phyloP scores from a whole-genome alignment of 2,329 filamentous ascomycete genomes.

The Pezicula radicicola region DNA sequence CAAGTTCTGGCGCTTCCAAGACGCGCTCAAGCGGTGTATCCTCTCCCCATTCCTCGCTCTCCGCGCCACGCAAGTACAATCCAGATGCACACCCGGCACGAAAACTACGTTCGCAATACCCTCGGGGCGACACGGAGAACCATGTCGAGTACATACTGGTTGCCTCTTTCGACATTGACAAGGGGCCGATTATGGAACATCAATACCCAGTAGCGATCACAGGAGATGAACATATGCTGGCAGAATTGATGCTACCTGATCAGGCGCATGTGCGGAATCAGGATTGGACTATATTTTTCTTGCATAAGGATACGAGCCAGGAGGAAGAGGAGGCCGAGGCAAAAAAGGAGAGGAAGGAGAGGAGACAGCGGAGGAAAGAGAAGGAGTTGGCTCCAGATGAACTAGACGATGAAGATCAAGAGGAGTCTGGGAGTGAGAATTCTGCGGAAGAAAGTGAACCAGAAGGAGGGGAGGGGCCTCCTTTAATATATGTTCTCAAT shows the following conservation, averaged over 20 bases:
- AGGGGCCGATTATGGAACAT: slow-evolving; percentile 96
- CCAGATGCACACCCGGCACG: slow-evolving; percentile 48
- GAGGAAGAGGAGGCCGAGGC: slow-evolving; percentile 76
- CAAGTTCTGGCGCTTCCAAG: slow-evolving; percentile 55
- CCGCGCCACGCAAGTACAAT: slow-evolving; percentile 47
- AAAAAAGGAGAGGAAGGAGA: slow-evolving; percentile 49
- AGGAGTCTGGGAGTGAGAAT: slow-evolving; percentile 47
- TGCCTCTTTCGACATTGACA: slow-evolving; percentile 94
- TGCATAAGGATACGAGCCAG: slow-evolving; percentile 89
- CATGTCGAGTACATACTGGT: slow-evolving; percentile 99
- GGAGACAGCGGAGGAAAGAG: slow-evolving; percentile 50
- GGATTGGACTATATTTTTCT: slow-evolving; percentile 98
- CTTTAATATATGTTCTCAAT: slow-evolving; percentile 94
- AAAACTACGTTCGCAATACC: slow-evolving; percentile 71
- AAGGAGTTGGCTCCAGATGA: slow-evolving; percentile 45
- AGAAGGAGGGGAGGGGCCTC: slow-evolving; percentile 76
- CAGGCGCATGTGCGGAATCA: slow-evolving; percentile 92
- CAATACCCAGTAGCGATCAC: slow-evolving; percentile 95
- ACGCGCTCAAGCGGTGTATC: slow-evolving; percentile 56
- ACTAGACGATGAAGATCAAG: slow-evolving; percentile 39
- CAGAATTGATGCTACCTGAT: slow-evolving; percentile 96
- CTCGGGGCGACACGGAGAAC: slow-evolving; percentile 71
- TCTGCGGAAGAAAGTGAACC: slow-evolving; percentile 58
- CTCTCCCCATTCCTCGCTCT: slow-evolving; percentile 58
- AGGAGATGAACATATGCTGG: slow-evolving; percentile 96